Conservation (phyloP, 2,329 filamentous ascomycete species). For the Bipolaris sorokiniana region DNA sequence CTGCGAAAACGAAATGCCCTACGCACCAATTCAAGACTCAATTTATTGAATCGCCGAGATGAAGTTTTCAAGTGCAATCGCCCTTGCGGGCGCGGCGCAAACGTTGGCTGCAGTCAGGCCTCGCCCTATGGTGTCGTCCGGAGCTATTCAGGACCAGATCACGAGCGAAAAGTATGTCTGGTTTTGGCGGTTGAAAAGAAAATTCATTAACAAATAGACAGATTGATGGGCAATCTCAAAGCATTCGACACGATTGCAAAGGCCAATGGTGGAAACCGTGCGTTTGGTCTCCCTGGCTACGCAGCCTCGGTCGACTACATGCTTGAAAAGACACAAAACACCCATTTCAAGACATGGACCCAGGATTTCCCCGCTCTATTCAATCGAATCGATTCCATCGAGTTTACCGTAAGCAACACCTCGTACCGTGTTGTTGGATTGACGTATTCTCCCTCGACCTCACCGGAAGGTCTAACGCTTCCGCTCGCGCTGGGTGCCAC, state of each 20-base stretch:
- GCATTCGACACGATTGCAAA: conserved; percentile 61
- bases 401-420: conserved; percentile 47
- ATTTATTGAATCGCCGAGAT: conserved; percentile 22
- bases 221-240: conserved; percentile 61
- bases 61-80: conserved; percentile 34
- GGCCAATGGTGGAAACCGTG: conserved; percentile 64
- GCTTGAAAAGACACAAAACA: conserved; percentile 56
- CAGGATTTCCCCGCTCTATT: conserved; percentile 59
- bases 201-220: conserved; percentile 29
- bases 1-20: background rate
- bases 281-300: conserved; percentile 66
- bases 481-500: conserved; percentile 51
- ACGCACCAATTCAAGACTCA: background rate
- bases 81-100: conserved; percentile 34
- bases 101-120: conserved; percentile 29
- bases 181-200: background rate
- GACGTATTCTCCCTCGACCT: conserved; percentile 58
- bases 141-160: conserved; percentile 51
- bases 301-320: conserved; percentile 65
- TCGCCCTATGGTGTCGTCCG: conserved; percentile 44
- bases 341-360: conserved; percentile 51
- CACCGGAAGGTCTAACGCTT: conserved; percentile 52
- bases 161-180: conserved; percentile 45
- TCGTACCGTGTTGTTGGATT: conserved; percentile 52
- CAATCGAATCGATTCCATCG: conserved; percentile 50